Conservation (phyloP, 352 stramenopile species). For the Phytopythium vexans region DNA sequence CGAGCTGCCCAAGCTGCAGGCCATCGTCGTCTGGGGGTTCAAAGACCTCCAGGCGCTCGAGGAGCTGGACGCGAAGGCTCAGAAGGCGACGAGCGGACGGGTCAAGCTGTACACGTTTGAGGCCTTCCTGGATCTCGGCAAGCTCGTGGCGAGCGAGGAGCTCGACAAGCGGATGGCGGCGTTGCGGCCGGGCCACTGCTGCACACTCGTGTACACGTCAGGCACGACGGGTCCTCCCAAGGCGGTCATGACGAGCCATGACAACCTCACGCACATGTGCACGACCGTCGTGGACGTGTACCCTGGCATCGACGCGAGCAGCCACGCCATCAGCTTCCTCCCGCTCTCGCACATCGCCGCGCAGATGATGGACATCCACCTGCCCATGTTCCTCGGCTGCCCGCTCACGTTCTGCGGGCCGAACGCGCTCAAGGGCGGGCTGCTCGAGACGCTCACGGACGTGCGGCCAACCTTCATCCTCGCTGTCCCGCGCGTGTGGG, state of each 20-base stretch:
- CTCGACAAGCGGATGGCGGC: conserved; percentile 6
- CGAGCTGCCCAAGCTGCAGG: conserved; percentile 70
- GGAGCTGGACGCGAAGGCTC: conserved; percentile 28
- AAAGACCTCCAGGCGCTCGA: conserved; percentile 2
- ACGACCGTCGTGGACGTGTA: conserved; percentile 31
- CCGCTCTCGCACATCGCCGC: conserved; percentile 72
- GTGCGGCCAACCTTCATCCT: conserved; percentile 58
- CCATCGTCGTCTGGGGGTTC: conserved; percentile 60
- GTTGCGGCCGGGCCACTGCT: conserved; percentile 41
- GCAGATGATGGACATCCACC: conserved; percentile 64
- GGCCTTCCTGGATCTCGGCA: conserved; percentile 50
- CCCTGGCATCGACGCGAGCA: conserved; percentile 27
- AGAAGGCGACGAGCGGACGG: conserved; percentile 18
- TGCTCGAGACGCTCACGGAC: conserved; percentile 51
- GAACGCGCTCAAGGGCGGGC: conserved; percentile 54
- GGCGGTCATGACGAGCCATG: conserved; percentile 49
- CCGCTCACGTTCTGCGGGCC: conserved; percentile 58
- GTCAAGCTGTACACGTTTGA: conserved; percentile 60
- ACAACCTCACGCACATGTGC: conserved; percentile 51
- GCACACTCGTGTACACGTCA: conserved; percentile 86
- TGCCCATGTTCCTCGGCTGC: conserved; percentile 41
- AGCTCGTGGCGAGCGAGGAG: conserved; percentile 13
- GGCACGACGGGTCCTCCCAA: conserved; percentile 53
- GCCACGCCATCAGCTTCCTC: conserved; percentile 59
- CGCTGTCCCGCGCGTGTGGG: conserved; percentile 70